Base-by-base conservation (phyloP, 2,329 filamentous ascomycete species). In the Trichoderma citrinoviride region DNA sequence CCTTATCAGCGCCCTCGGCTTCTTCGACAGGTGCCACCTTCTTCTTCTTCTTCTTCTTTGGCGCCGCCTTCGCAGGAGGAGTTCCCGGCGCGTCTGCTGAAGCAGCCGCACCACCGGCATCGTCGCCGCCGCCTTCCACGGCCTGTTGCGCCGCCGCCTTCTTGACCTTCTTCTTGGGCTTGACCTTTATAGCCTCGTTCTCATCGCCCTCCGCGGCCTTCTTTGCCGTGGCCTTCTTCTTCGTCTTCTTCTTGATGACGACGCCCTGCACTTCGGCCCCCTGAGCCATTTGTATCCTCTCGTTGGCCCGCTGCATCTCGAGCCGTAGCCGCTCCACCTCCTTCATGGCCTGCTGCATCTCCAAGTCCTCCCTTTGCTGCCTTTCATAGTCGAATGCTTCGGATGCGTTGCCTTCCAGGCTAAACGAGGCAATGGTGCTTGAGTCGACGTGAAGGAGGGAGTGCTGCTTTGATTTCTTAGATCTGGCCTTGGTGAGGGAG, bases 281-380 rank as follows among this genome's bases (percentile, higher is more conserved):
- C 71, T 88, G 85, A 23, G 88, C 87, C 21, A 89, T 85, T 70
- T 90, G 85, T 43, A 93, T 88, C 63, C 90, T 81, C 77, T 93
- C 91, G 71, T 89, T 91, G 43, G 88, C 89, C 64, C 90, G 81
- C 77, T 93, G 91, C 93, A 98, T 97, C 77, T 97, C 92, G 64
- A 97, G 80, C 60, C 95, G 83, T 66, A 96, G 79, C 58, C 88
- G 83, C 79, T 98, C 94, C 3, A 99, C 91, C 75, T 97, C 91
- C 75, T 89, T 89, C 82, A 97, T 87, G 8, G 94, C 95, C 72
- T 87, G 87, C 50, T 87, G 87, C 92, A 97, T 96, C 77, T 97
- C 93, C 1, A 86, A 87, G 66, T 97, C 93, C 73, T 96, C 92
- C 17, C 85, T 86, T 73, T 89, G 85, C 68, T 89, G 85, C 60